These are phyloP conservation scores for Pseudogymnoascus sp. DNA, from an alignment of 2,329 filamentous ascomycete genomes.

Conservation along the genomic window DNA sequence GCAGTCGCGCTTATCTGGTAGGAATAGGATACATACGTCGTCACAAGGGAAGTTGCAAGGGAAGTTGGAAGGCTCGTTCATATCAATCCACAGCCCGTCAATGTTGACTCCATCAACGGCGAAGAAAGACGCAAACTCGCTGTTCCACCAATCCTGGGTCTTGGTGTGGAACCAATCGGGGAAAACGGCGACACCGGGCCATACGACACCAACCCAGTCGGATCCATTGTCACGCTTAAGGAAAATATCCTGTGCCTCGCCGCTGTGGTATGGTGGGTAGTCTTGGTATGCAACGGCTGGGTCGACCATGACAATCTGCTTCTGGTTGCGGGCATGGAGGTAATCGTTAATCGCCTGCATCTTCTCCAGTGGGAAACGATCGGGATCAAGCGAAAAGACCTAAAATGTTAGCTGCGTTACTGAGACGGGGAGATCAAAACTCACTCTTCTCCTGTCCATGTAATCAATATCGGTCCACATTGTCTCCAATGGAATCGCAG, in stretches of 20 bases:
- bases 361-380: conserved; percentile 51
- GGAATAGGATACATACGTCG: conserved; percentile 23
- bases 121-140: conserved; percentile 60
- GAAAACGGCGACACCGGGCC: conserved; percentile 65
- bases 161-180: conserved; percentile 69
- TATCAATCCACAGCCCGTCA: conserved; percentile 71
- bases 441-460: conserved; percentile 43
- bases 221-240: conserved; percentile 47
- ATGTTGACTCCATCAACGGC: conserved; percentile 59
- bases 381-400: conserved; percentile 57
- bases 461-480: conserved; percentile 62
- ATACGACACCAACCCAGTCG: conserved; percentile 58
- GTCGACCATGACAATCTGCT: conserved; percentile 74
- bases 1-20: background rate
- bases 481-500: conserved; percentile 58
- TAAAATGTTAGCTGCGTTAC: conserved; percentile 10
- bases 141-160: conserved; percentile 60
- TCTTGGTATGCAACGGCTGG: conserved; percentile 48
- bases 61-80: conserved; percentile 50
- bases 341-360: conserved; percentile 59
- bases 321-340: conserved; percentile 58
- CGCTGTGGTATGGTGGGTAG: conserved; percentile 46
- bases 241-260: conserved; percentile 40
- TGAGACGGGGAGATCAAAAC: background rate
- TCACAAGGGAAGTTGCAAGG: conserved; percentile 47